Percentiles rank a stretch among this genome's conserved stretches.
phyloP scores from a whole-genome alignment of 1,284 basidiomycete genomes.

The Malassezia equina region DNA sequence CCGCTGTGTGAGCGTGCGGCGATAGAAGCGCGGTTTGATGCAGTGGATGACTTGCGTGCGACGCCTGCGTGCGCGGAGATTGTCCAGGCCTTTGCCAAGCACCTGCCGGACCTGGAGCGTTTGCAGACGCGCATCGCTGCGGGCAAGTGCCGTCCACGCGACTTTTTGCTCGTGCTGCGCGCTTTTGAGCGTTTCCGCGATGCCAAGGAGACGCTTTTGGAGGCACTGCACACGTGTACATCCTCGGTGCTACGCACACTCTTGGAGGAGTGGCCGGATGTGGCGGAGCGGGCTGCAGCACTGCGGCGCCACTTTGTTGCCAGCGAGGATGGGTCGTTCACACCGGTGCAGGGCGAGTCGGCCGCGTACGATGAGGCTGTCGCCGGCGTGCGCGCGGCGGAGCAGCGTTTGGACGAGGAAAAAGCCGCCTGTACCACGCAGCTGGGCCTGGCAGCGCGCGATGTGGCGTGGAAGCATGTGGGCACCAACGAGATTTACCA shows the following conservation, averaged over 20 bases:
- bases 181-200: conserved; percentile 27
- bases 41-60: conserved; percentile 38
- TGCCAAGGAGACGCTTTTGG: conserved; percentile 14
- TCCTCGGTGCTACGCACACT: conserved; percentile 5
- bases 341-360: conserved; percentile 27
- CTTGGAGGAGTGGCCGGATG: conserved; percentile 33
- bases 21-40: conserved; percentile 39
- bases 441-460: conserved; percentile 26
- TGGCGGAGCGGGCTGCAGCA: conserved; percentile 25
- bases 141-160: conserved; percentile 41
- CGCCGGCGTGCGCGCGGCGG: conserved; percentile 25
- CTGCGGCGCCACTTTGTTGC: conserved; percentile 31
- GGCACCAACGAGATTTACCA: conserved; percentile 48
- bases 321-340: conserved; percentile 40
- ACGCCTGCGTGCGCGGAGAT: conserved; percentile 28
- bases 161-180: conserved; percentile 40
- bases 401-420: conserved; percentile 33
- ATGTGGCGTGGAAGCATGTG: conserved; percentile 43
- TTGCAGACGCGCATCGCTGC: conserved; percentile 40
- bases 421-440: conserved; percentile 23
- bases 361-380: conserved; percentile 36
- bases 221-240: neutral
- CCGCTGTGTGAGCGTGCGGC: conserved; percentile 31
- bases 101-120: conserved; percentile 43
- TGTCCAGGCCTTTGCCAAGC: conserved; percentile 33